Conservation (phyloP, 192 early-diverging fungal species). For the Linderina pennispora region DNA sequence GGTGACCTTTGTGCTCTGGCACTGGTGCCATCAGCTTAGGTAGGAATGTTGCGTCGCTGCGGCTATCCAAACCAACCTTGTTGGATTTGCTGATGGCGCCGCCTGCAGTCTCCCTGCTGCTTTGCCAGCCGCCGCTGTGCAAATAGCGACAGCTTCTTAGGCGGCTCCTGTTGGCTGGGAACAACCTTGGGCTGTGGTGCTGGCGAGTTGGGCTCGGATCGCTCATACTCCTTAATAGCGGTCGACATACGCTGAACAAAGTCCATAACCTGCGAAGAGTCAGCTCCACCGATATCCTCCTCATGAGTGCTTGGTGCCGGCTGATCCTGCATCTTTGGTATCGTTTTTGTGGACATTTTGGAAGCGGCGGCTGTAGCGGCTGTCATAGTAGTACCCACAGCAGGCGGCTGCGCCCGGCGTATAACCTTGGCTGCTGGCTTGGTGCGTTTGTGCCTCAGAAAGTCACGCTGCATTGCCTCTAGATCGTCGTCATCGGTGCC, state of each 20-base stretch:
- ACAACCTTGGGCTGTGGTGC: neutral
- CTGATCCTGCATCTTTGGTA: too few species aligned
- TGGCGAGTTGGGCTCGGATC: constrained; percentile 21
- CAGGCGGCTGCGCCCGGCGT: constrained; percentile 9
- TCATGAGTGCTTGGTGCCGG: too few species aligned
- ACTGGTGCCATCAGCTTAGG: constrained; percentile 45
- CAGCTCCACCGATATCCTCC: too few species aligned
- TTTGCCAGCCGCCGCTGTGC: constrained; percentile 43
- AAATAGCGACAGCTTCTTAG: constrained; percentile 40
- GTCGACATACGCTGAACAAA: constrained; percentile 27
- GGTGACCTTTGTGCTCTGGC: constrained; percentile 13
- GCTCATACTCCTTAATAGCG: constrained; percentile 38
- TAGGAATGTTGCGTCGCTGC: constrained; percentile 21
- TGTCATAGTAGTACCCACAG: too few species aligned
- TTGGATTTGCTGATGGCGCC: too few species aligned
- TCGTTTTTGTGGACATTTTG: too few species aligned
- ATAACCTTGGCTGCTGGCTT: constrained; percentile 40
- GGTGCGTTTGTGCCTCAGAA: constrained; percentile 20
- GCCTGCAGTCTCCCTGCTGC: too few species aligned
- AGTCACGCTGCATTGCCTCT: constrained; percentile 33
- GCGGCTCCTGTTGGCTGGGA: neutral
- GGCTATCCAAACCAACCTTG: neutral
- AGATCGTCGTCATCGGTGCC: constrained; percentile 30
- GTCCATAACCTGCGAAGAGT: constrained; percentile 11
- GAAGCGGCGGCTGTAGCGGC: too few species aligned